These are phyloP conservation scores for Candida albicans DNA, from an alignment of 1,139 yeast genomes.

Conservation along the genomic window DNA sequence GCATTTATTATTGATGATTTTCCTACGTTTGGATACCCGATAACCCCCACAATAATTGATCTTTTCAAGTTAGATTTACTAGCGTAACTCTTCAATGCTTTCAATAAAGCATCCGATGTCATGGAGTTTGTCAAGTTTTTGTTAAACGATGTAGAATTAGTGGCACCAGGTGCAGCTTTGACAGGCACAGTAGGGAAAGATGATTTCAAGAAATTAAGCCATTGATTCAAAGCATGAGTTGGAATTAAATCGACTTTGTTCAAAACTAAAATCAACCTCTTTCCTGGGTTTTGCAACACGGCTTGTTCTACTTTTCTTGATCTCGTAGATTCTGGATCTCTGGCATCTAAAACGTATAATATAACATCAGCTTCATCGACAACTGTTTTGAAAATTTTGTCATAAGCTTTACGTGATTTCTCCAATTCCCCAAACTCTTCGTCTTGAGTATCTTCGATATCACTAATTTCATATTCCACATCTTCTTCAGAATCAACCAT, in stretches of 20 bases:
- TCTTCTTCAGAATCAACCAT: constrained; percentile 46
- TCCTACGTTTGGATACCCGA: constrained; percentile 93
- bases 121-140: constrained; percentile 71
- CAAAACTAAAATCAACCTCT: constrained; percentile 79
- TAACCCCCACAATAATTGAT: constrained; percentile 92
- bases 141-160: constrained; percentile 69
- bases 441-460: constrained; percentile 46
- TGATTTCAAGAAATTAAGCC: constrained; percentile 79
- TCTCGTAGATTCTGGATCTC: constrained; percentile 96
- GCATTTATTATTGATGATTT: constrained; percentile 94
- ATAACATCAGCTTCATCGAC: constrained; percentile 90
- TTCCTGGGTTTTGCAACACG: constrained; percentile 72
- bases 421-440: constrained; percentile 47
- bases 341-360: constrained; percentile 89
- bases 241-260: constrained; percentile 95
- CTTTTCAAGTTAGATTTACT: constrained; percentile 81
- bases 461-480: constrained; percentile 50
- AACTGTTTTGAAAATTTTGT: constrained; percentile 77
- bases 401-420: constrained; percentile 89
- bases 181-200: constrained; percentile 92
- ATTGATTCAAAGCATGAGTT: constrained; percentile 73
- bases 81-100: constrained; percentile 84
- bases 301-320: constrained; percentile 90
- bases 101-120: constrained; percentile 74
- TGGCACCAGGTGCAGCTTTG: constrained; percentile 55